Evolutionary conservation across 805 yeast species (phyloP).

Genomic region (Metschnikowia bowlesiae): DNA sequence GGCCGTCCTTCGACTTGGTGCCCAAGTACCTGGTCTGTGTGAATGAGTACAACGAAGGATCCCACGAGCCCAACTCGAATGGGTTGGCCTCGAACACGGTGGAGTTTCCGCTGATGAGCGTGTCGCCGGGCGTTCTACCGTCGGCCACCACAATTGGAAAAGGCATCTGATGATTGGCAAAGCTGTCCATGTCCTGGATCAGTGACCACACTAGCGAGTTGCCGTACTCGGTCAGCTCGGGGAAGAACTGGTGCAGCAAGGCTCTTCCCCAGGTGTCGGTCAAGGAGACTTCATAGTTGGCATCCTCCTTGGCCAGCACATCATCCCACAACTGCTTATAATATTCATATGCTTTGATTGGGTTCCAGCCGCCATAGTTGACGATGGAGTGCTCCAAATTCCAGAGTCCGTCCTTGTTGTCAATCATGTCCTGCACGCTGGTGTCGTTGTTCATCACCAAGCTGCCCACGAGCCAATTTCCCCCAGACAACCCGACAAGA

Average conservation of each 20-base stretch:
- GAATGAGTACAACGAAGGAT: conserved; percentile 63
- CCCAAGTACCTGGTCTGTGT: conserved; percentile 68
- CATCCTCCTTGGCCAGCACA: conserved; percentile 29
- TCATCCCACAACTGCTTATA: conserved; percentile 28
- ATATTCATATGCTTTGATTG: conserved; percentile 13
- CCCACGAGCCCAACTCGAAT: conserved; percentile 77
- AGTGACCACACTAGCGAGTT: conserved; percentile 30
- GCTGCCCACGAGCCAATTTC: conserved; percentile 62
- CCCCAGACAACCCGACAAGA: conserved; percentile 25
- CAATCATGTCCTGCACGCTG: conserved; percentile 39
- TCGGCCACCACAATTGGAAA: conserved; percentile 37
- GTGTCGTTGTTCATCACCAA: conserved; percentile 58
- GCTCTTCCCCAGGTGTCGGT: conserved; percentile 45
- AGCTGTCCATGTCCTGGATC: conserved; percentile 22
- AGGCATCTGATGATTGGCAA: conserved; percentile 32
- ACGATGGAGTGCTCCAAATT: conserved; percentile 25
- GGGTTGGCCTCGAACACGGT: conserved; percentile 38
- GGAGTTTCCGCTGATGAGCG: conserved; percentile 30
- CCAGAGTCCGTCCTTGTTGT: conserved; percentile 29
- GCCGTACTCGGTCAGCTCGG: conserved; percentile 23
- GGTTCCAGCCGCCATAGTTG: conserved; percentile 24
- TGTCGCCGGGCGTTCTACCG: conserved; percentile 34
- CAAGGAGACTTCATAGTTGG: conserved; percentile 34
- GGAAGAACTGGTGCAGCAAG: conserved; percentile 36
- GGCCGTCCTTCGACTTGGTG: conserved; percentile 57